Evolutionary conservation across 768 basidiomycete genomes (phyloP), one percentile per base, ranked within the genome.

Genomic region (Trametes cinnabarina): DNA sequence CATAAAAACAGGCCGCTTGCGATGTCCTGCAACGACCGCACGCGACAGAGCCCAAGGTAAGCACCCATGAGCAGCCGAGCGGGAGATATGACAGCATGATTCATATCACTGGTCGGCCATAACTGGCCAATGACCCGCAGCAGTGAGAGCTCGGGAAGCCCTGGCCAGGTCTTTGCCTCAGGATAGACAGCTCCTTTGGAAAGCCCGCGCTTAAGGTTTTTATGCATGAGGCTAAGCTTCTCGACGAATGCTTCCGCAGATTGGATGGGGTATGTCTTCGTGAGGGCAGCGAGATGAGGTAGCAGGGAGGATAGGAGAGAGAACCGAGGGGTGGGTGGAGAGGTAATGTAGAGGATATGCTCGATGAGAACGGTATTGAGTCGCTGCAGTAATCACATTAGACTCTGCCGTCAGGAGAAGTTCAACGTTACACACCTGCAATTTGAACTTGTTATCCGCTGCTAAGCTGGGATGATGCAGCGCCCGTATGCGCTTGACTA

Each of bases 101-200:
- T 88, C 73, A 96, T 81, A 73, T 99, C 97, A 69, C 93, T 96
- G 2, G 94, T 94, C 3, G 94, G 90, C 95, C 95, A 99, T 34
- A 90, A 75, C 14, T 79, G 74, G 3, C 94, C 94, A 49, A 92
- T 81, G 37, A 94, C 71, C 22, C 94, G 85, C 28, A 98, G 76
- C 2, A 99, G 76, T 0, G 82, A 77, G 19, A 99, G 78, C 70
- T 99, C 97, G 4, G 92, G 74, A 3, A 86, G 71, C 26, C 89
- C 88, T 6, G 97, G 96, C 87, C 92, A 98, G 0, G 93, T 98
- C 74, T 83, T 90, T 3, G 92, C 78, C 9, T 82, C 76, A 0
- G 70, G 70, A 23, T 80, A 74, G 14, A 82, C 74, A 0, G 90
- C 76, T 1, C 91, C 92, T 7, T 78, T 79, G 3, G 87, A 81